Conservation (phyloP, 768 basidiomycete species). For the Leccinum incarnatum region DNA sequence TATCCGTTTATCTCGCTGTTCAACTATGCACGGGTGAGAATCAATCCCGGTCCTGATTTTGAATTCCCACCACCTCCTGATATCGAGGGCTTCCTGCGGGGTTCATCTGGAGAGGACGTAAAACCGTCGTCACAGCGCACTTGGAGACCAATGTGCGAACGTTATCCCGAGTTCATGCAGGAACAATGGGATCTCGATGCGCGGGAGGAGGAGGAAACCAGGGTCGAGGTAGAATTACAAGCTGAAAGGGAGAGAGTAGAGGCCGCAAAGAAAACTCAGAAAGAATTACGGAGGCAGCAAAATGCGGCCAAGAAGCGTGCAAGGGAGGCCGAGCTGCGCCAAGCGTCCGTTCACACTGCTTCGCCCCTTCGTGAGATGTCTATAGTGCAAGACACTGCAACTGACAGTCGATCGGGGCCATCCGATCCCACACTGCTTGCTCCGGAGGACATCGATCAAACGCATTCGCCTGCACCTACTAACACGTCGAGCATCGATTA, state of each 20-base stretch:
- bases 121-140: constrained; percentile 35
- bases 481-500: constrained; percentile 48
- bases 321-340: constrained; percentile 35
- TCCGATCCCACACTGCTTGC: constrained; percentile 22
- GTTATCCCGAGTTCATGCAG: constrained; percentile 79
- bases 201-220: constrained; percentile 71
- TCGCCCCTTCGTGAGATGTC: constrained; percentile 29
- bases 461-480: constrained; percentile 51
- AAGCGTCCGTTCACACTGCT: constrained; percentile 22
- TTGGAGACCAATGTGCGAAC: constrained; percentile 81
- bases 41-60: constrained; percentile 91
- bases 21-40: constrained; percentile 77
- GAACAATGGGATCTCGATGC: constrained; percentile 80
- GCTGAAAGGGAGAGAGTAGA: constrained; percentile 46
- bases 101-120: constrained; percentile 32
- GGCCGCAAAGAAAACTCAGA: constrained; percentile 37
- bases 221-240: constrained; percentile 39
- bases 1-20: constrained; percentile 94
- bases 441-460: constrained; percentile 33
- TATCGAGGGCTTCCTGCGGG: constrained; percentile 60
- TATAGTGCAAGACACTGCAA: constrained; percentile 28
- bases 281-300: constrained; percentile 49
- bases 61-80: constrained; percentile 76
- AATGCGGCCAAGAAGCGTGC: constrained; percentile 51
- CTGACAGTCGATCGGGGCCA: constrained; percentile 30